Evolutionary conservation across 169 alveolate genomes (phyloP).

Genomic region (Toxoplasma gondii): DNA sequence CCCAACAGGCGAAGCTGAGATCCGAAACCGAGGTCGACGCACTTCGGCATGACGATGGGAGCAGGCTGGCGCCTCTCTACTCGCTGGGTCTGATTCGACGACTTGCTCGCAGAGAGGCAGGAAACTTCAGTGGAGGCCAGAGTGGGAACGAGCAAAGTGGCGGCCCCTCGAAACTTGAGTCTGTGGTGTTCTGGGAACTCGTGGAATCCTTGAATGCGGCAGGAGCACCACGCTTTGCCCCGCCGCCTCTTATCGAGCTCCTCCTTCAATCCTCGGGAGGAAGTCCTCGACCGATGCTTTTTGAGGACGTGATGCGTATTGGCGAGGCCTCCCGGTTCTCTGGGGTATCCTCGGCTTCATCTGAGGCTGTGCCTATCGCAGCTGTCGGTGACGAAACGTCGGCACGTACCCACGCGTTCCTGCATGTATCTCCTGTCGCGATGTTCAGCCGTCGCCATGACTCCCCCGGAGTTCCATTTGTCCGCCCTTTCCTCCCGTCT

Average conservation of each 20-base stretch:
- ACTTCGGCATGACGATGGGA: no score
- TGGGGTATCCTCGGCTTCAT: not conserved
- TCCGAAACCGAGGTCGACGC: not conserved
- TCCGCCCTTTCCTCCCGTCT: no score
- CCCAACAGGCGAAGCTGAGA: not conserved
- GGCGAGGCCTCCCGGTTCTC: not conserved
- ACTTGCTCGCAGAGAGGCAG: not conserved
- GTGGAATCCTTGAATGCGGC: not conserved
- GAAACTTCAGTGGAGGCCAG: no score
- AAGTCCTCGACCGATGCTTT: no score
- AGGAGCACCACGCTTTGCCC: slow-evolving; percentile 1
- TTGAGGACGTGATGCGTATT: not conserved
- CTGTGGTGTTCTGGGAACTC: not conserved
- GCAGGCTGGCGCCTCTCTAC: not conserved
- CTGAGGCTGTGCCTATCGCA: not conserved
- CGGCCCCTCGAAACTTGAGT: not conserved
- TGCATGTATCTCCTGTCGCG: no score
- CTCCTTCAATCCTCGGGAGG: no score
- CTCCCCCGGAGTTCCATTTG: no score
- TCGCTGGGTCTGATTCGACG: not conserved
- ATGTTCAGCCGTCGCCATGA: no score
- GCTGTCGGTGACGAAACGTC: no score
- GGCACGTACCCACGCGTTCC: no score
- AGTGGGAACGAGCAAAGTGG: not conserved
- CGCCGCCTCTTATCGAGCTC: slow-evolving; percentile 13